These are phyloP conservation scores for Clarkia xantiana DNA, from an alignment of 345 rosid genomes.

Conservation along the genomic window DNA sequence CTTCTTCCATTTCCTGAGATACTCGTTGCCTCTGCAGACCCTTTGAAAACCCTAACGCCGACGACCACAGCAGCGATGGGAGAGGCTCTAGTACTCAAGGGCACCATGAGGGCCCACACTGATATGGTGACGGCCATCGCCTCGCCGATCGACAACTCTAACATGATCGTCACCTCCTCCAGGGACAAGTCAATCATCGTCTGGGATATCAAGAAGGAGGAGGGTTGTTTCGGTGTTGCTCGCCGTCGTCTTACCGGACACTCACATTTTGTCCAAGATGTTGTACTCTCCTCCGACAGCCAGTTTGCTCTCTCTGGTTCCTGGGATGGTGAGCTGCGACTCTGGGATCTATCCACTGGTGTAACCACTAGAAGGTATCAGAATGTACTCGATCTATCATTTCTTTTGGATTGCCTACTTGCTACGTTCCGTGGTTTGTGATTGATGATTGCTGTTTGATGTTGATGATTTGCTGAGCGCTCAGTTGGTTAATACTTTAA, in stretches of 20 bases:
- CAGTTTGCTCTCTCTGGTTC: constrained; percentile 46
- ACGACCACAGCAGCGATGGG: constrained; percentile 25
- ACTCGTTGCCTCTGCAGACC: no score
- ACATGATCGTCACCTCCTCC: constrained; percentile 82
- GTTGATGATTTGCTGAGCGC: neutral
- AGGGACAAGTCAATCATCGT: constrained; percentile 93
- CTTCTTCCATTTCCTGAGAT: no score
- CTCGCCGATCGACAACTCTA: constrained; percentile 73
- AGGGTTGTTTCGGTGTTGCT: constrained; percentile 62
- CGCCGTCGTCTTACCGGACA: constrained; percentile 92
- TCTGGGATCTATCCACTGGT: constrained; percentile 41
- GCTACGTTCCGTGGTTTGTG: no score
- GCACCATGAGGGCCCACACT: constrained; percentile 93
- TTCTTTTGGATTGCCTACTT: no score
- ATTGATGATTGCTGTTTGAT: no score
- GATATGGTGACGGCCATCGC: constrained; percentile 96
- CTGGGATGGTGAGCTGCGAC: constrained; percentile 51
- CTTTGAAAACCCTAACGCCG: no score
- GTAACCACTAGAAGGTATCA: constrained; percentile 27
- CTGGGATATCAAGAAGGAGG: constrained; percentile 86
- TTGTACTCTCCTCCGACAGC: constrained; percentile 82
- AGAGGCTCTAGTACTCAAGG: constrained; percentile 56
- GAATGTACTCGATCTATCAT: neutral
- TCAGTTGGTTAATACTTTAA: no score
- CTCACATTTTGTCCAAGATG: constrained; percentile 87